These are phyloP conservation scores for Exsudoporus frostii DNA, from an alignment of 768 basidiomycete genomes.

Conservation along the genomic window DNA sequence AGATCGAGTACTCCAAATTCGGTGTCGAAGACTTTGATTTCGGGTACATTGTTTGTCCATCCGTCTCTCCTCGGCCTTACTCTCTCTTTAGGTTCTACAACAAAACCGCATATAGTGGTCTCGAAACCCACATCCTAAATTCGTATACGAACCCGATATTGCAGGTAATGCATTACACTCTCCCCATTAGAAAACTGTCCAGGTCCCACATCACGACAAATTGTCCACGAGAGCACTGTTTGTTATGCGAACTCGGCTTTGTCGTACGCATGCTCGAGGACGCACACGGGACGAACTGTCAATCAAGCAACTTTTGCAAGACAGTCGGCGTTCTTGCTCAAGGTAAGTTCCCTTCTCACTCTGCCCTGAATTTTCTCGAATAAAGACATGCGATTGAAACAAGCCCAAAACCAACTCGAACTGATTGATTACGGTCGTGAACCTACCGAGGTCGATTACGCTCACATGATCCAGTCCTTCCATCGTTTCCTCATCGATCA, in stretches of 20 bases:
- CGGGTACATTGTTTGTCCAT: slow-evolving; percentile 48
- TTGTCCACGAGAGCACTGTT: slow-evolving; percentile 87
- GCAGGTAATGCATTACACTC: slow-evolving; percentile 85
- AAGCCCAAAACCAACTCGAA: slow-evolving; percentile 77
- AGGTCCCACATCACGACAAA: slow-evolving; percentile 90
- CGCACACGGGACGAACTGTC: slow-evolving; percentile 90
- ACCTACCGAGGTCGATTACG: slow-evolving; percentile 69
- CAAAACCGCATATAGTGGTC: slow-evolving; percentile 81
- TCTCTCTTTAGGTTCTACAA: slow-evolving; percentile 76
- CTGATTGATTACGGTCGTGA: slow-evolving; percentile 87
- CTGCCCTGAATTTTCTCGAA: not conserved
- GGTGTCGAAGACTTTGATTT: slow-evolving; percentile 99
- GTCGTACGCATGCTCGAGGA: slow-evolving; percentile 95
- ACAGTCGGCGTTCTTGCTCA: slow-evolving; percentile 87
- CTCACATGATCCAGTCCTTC: slow-evolving; percentile 89
- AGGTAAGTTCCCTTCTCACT: slow-evolving; percentile 42
- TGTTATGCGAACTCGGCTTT: slow-evolving; percentile 94
- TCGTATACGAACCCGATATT: slow-evolving; percentile 93
- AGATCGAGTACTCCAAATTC: slow-evolving; percentile 98
- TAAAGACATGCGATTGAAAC: not conserved
- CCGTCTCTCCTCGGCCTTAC: not conserved
- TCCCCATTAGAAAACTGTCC: slow-evolving; percentile 75
- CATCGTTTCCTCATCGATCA: slow-evolving; percentile 92
- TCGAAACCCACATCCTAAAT: slow-evolving; percentile 96
- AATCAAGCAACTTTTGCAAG: slow-evolving; percentile 95